A percentile compares a stretch with the other conserved stretches of the same genome.
These are phyloP conservation scores for Podaxis sp. DNA, from an alignment of 768 basidiomycete species.

Conservation along the genomic window DNA sequence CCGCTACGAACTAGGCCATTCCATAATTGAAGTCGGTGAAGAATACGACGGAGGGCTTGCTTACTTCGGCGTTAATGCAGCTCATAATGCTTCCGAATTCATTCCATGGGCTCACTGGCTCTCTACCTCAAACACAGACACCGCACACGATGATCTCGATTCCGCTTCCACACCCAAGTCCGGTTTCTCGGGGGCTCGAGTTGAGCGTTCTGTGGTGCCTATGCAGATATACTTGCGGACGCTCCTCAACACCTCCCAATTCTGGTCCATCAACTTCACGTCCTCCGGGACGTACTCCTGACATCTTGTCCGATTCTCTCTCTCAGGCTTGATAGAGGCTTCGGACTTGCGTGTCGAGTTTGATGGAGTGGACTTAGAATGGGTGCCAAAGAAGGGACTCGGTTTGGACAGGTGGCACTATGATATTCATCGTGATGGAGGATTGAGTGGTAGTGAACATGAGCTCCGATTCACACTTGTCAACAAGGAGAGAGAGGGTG, in stretches of 20 bases:
- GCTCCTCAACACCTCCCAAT: conserved; percentile 55
- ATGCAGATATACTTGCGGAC: conserved; percentile 78
- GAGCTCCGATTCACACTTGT: conserved; percentile 56
- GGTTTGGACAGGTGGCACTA: conserved; percentile 80
- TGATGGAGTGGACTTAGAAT: conserved; percentile 59
- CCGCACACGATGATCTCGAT: background rate
- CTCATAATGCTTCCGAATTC: conserved; percentile 37
- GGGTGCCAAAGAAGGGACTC: conserved; percentile 57
- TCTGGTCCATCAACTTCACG: conserved; percentile 61
- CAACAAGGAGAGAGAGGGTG: conserved; percentile 45
- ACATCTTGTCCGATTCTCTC: conserved; percentile 66
- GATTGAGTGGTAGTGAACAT: conserved; percentile 53
- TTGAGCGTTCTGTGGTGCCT: conserved; percentile 74
- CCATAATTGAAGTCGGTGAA: conserved; percentile 76
- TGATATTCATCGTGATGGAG: conserved; percentile 44
- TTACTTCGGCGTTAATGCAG: conserved; percentile 72
- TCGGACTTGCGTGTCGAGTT: conserved; percentile 56
- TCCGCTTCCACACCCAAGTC: background rate
- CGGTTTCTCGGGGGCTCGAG: conserved; percentile 28
- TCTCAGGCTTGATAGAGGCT: conserved; percentile 63
- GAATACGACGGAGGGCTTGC: conserved; percentile 80
- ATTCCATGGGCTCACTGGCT: conserved; percentile 79
- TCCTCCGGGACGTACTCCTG: conserved; percentile 66
- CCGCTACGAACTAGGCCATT: conserved; percentile 80
- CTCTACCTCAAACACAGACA: conserved; percentile 29